Conservation (phyloP, 352 stramenopile genomes). For the Phytophthora tubulina region DNA sequence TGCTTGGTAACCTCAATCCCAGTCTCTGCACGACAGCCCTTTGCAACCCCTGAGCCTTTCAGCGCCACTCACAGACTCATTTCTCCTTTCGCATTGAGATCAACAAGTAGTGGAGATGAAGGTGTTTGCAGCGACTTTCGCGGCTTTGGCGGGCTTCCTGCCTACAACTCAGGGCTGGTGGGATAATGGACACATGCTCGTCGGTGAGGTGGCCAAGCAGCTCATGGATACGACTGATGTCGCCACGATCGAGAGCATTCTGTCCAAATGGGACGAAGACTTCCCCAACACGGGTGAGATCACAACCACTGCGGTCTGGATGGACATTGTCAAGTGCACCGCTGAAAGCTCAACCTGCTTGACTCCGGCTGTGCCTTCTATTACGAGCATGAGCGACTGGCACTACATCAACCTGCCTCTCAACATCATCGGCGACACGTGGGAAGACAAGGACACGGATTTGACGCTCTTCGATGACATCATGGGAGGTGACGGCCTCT, state of each 20-base stretch:
- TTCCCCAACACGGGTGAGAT: conserved; percentile 69
- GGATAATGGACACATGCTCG: conserved; percentile 77
- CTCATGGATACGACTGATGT: conserved; percentile 58
- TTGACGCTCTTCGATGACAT: conserved; percentile 63
- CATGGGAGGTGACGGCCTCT: conserved; percentile 55
- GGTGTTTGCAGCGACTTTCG: conserved; percentile 27
- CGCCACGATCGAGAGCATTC: conserved; percentile 56
- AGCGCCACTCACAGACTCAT: conserved; percentile 9
- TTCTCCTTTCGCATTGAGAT: conserved; percentile 19
- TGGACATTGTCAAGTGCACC: conserved; percentile 71
- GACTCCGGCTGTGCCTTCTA: conserved; percentile 49
- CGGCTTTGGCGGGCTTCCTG: conserved; percentile 26
- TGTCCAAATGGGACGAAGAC: conserved; percentile 56
- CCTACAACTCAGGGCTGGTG: conserved; percentile 53
- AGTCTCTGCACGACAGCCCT: conserved; percentile 21
- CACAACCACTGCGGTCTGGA: conserved; percentile 59
- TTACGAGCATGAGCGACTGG: conserved; percentile 66
- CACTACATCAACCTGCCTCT: conserved; percentile 78
- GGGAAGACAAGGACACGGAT: conserved; percentile 47
- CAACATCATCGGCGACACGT: conserved; percentile 56
- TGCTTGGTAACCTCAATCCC: not conserved
- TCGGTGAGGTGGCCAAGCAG: conserved; percentile 61
- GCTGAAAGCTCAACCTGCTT: conserved; percentile 46
- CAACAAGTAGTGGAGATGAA: conserved; percentile 43
- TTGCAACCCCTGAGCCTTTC: conserved; percentile 3